Base-by-base conservation (phyloP, 805 yeast genomes). In the Lachancea thermotolerans region DNA sequence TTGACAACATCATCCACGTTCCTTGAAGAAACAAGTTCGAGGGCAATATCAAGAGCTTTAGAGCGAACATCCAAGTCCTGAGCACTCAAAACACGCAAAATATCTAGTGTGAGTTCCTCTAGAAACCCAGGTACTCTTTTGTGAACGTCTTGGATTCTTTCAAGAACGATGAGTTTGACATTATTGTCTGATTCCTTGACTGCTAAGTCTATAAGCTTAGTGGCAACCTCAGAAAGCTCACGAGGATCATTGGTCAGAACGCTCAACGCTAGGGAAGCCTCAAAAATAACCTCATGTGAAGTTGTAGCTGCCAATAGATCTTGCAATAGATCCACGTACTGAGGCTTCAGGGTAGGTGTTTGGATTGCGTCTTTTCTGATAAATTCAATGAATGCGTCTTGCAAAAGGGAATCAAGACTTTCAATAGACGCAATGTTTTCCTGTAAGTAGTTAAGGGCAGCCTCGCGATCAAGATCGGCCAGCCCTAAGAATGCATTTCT, bases 1-100 rank as follows among this genome's bases (percentile, higher is more conserved):
- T 89, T 87, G 52, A 93, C 85, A 32, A 91, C 95, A 59, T 88
- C 96, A 59, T 89, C 96, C 43, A 89, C 96, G 55, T 91, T 91
- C 71, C 95, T 85, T 55, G 83, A 78, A 35, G 95, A 74, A 39
- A 89, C 81, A 59, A 93, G 74, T 50, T 80, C 75, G 59, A 93
- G 71, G n/a, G 95, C 78, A 41, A 91, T 85, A 46, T 81, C 83
- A 50, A 95, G 74, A 4, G 96, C 96, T 66, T 85, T 86, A 53
- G 79, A 76, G 61, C 96, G 87, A 45, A 93, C 97, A 55, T 85
- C 97, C 49, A 90, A 63, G 57, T 93, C 97, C 52, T 89, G 95
- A 2, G 95, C 75, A n/a, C 86, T 74, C 53, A 93, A 73, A 32
- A 90, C 85, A 56, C 95, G 79, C 62, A 93, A 73, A 42, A 95